phyloP scores from a whole-genome alignment of 805 yeast species.

The Candida patagonica region DNA sequence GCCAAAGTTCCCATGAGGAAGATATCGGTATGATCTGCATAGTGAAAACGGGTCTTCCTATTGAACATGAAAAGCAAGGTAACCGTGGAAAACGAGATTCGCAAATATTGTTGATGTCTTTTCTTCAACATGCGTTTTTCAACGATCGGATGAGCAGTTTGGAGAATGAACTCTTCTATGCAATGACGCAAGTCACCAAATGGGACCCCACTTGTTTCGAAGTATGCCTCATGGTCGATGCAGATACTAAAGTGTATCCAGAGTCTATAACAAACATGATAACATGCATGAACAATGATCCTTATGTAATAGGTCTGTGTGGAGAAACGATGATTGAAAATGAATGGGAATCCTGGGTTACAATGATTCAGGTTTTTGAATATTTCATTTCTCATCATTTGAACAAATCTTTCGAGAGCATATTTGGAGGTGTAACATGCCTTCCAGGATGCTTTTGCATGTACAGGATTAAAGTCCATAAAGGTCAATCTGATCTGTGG shows the following conservation, averaged over 20 bases:
- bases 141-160: slow-evolving; percentile 92
- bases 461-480: slow-evolving; percentile 87
- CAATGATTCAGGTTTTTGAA: slow-evolving; percentile 90
- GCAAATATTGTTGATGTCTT: slow-evolving; percentile 84
- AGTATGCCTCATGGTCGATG: slow-evolving; percentile 83
- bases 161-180: slow-evolving; percentile 66
- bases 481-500: slow-evolving; percentile 72
- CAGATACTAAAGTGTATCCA: slow-evolving; percentile 81
- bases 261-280: slow-evolving; percentile 83
- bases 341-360: slow-evolving; percentile 78
- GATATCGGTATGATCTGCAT: slow-evolving; percentile 69
- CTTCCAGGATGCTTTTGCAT: slow-evolving; percentile 93
- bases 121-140: slow-evolving; percentile 76
- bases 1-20: slow-evolving; percentile 61
- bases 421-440: slow-evolving; percentile 91
- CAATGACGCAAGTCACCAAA: slow-evolving; percentile 72
- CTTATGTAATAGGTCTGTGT: slow-evolving; percentile 83
- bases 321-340: slow-evolving; percentile 92
- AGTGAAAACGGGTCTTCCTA: slow-evolving; percentile 82
- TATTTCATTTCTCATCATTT: slow-evolving; percentile 92
- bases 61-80: slow-evolving; percentile 66
- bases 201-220: slow-evolving; percentile 76
- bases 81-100: slow-evolving; percentile 95
- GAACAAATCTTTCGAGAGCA: slow-evolving; percentile 87
- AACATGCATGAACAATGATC: slow-evolving; percentile 81